A percentile compares a stretch with the other conserved stretches of the same genome.
These are phyloP conservation scores for Madurella mycetomatis DNA, from an alignment of 2,329 filamentous ascomycete genomes.

Conservation along the genomic window DNA sequence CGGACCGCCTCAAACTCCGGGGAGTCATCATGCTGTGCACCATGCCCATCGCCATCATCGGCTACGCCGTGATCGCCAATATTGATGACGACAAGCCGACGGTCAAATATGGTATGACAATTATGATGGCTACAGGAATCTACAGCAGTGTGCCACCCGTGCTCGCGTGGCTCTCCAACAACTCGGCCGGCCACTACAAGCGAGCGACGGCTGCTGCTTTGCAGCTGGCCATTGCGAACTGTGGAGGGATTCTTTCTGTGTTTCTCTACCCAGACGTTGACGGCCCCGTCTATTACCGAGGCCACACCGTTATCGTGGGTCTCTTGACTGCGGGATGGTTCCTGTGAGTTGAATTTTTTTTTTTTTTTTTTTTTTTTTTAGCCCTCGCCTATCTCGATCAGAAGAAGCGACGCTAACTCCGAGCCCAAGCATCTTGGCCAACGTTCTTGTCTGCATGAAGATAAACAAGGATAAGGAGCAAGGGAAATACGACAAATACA, in stretches of 20 bases:
- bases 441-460: slow-evolving; percentile 59
- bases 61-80: slow-evolving; percentile 61
- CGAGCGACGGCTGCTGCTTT: slow-evolving; percentile 61
- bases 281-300: slow-evolving; percentile 54
- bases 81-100: slow-evolving; percentile 38
- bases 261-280: slow-evolving; percentile 58
- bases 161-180: slow-evolving; percentile 63
- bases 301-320: slow-evolving; percentile 58
- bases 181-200: slow-evolving; percentile 66
- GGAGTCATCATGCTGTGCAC: slow-evolving; percentile 60
- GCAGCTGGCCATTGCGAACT: slow-evolving; percentile 63
- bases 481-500: slow-evolving; percentile 56
- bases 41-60: slow-evolving; percentile 59
- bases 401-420: neutral
- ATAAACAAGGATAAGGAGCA: slow-evolving; percentile 58
- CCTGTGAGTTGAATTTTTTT: slow-evolving; percentile 46
- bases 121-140: slow-evolving; percentile 61
- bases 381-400: neutral
- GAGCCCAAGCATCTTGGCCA: slow-evolving; percentile 48
- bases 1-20: slow-evolving; percentile 56
- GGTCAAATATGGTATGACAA: slow-evolving; percentile 61
- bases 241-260: slow-evolving; percentile 60
- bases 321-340: slow-evolving; percentile 60
- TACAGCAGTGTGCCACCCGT: slow-evolving; percentile 60
- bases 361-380: neutral